Percentiles rank a stretch among this genome's conserved stretches.
Conservation (phyloP, 2,329 filamentous ascomycete genomes). For the Colletotrichum lupini region DNA sequence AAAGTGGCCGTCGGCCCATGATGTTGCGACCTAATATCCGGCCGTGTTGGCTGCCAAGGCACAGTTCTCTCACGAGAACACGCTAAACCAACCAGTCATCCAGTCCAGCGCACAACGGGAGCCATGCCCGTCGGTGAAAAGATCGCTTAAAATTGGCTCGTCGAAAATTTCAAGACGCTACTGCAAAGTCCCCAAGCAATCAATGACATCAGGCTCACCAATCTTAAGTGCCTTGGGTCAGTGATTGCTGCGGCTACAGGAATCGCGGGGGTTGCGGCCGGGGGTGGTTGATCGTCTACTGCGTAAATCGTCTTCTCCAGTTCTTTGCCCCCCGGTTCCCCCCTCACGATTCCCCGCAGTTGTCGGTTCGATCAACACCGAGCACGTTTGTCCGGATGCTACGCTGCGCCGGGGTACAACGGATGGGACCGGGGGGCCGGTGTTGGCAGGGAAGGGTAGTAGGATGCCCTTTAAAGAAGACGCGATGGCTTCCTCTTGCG, state of each 20-base stretch:
- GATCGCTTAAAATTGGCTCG: not conserved
- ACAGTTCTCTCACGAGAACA: not conserved
- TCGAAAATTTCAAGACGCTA: not conserved
- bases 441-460: too few relatives aligned
- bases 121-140: conserved; percentile 11
- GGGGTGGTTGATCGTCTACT: conserved; percentile 14
- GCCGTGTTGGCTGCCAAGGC: conserved; percentile 18
- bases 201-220: conserved; percentile 15
- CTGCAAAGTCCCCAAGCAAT: not conserved
- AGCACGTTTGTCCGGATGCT: conserved; percentile 28
- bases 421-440: not conserved
- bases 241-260: conserved; percentile 32
- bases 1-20: conserved; percentile 21
- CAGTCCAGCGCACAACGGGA: not conserved
- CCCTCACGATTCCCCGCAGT: conserved; percentile 34
- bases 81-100: not conserved
- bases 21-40: conserved; percentile 21
- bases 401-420: conserved; percentile 3
- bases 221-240: not conserved
- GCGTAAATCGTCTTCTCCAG: not conserved
- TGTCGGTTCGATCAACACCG: conserved; percentile 33
- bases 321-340: conserved; percentile 6
- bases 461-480: conserved; percentile 6
- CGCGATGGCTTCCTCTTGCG: conserved; percentile 6
- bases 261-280: conserved; percentile 26